Percentiles rank a stretch among this genome's conserved stretches.
Conservation (phyloP, 1,284 basidiomycete genomes). For the Flammula alnicola region DNA sequence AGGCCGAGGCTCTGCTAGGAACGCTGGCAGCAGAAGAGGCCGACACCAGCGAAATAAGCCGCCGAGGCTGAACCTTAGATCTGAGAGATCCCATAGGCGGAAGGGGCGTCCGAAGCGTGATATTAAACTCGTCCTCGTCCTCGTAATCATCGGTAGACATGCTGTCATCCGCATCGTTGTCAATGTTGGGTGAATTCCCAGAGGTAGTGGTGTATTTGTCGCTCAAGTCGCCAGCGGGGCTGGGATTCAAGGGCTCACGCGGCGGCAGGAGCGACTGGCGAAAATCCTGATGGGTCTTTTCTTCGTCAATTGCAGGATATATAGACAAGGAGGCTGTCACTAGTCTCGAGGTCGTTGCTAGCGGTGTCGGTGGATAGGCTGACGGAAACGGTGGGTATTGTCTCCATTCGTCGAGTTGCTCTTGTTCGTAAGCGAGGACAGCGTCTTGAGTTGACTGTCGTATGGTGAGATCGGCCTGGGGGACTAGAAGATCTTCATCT, state of each 20-base stretch:
- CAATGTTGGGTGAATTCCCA: slow-evolving; percentile 34
- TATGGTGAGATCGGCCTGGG: slow-evolving; percentile 12
- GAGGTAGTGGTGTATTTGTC: slow-evolving; percentile 34
- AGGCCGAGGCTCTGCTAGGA: slow-evolving; percentile 44
- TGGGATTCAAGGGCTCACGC: slow-evolving; percentile 61
- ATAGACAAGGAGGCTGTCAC: slow-evolving; percentile 17
- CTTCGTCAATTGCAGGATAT: slow-evolving; percentile 36
- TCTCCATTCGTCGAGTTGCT: slow-evolving; percentile 47
- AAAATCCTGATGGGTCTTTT: slow-evolving; percentile 54
- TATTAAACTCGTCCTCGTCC: slow-evolving; percentile 65
- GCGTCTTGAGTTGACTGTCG: slow-evolving; percentile 8
- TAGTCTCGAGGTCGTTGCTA: slow-evolving; percentile 24
- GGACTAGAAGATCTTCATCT: slow-evolving; percentile 29
- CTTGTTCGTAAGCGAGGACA: slow-evolving; percentile 15
- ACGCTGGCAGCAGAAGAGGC: slow-evolving; percentile 40
- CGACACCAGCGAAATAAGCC: slow-evolving; percentile 36
- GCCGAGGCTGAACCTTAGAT: slow-evolving; percentile 26
- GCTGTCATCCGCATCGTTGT: slow-evolving; percentile 33
- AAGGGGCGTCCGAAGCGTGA: slow-evolving; percentile 67
- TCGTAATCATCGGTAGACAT: slow-evolving; percentile 40
- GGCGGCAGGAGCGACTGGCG: slow-evolving; percentile 64
- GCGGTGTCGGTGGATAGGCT: slow-evolving; percentile 39
- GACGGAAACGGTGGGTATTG: slow-evolving; percentile 48
- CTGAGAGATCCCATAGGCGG: slow-evolving; percentile 30
- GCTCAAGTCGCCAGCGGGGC: slow-evolving; percentile 64